Percentiles rank a stretch among this genome's conserved stretches.
These are phyloP conservation scores for Orbilia quercus DNA, from an alignment of 2,329 filamentous ascomycete genomes.

Conservation along the genomic window DNA sequence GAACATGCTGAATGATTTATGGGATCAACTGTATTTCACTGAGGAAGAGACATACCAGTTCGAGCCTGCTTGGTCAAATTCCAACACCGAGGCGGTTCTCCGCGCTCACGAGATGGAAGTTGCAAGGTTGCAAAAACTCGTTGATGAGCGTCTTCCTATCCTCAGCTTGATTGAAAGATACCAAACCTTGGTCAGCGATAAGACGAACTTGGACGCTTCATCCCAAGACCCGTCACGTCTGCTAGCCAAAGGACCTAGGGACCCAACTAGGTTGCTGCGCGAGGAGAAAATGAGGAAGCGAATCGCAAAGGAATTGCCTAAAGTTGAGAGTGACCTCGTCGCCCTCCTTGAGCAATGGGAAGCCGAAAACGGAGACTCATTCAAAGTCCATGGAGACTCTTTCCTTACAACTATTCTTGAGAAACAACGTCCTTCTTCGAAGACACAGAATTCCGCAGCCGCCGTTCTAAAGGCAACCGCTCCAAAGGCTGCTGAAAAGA, in stretches of 20 bases:
- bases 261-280: constrained; percentile 89
- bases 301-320: constrained; percentile 94
- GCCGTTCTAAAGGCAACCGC: constrained; percentile 47
- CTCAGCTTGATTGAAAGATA: constrained; percentile 85
- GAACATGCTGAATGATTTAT: constrained; percentile 89
- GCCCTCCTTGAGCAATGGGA: constrained; percentile 88
- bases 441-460: constrained; percentile 44
- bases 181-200: constrained; percentile 82
- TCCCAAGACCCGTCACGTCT: constrained; percentile 94
- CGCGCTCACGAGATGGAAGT: constrained; percentile 96
- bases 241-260: constrained; percentile 90
- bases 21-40: constrained; percentile 92
- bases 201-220: constrained; percentile 85
- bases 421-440: constrained; percentile 52
- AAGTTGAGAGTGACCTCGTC: constrained; percentile 83
- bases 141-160: constrained; percentile 86
- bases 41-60: constrained; percentile 99
- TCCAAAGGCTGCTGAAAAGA: constrained; percentile 26
- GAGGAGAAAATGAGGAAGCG: constrained; percentile 99
- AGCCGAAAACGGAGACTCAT: constrained; percentile 91
- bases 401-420: constrained; percentile 74
- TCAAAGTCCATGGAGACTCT: constrained; percentile 89
- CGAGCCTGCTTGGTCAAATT: constrained; percentile 86
- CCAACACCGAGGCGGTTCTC: constrained; percentile 93
- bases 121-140: constrained; percentile 79